Evolutionary conservation across 2,329 filamentous ascomycete species (phyloP), one percentile per base, ranked within the genome.

Genomic region (Rhytidhysteron rufulum): DNA sequence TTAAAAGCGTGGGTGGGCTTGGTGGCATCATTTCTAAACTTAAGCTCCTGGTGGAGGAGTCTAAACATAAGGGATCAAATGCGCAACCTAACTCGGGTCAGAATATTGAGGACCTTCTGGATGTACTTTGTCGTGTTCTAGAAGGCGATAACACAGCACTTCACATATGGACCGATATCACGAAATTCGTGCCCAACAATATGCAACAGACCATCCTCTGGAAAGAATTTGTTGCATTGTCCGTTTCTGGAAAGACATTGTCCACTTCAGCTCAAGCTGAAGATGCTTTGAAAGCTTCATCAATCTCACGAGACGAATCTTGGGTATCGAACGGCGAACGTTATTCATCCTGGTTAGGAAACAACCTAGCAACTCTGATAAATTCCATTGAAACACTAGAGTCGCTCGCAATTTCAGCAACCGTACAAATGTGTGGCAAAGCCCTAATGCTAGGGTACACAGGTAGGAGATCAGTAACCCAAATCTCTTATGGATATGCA

Each of bases 11-110:
- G 13, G 75, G 83, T 2, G 90, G 89, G 0, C 63, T 95, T 22
- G 91, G 88, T 45, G 85, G 86, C n/a, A 59, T 90, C 20, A 62
- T 89, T 8, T 74, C 82, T n/a, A 80, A 84, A 39, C 67, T 95
- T 21, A 81, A 79, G 43, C 72, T 76, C 16, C 68, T 87, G 15
- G 73, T 83, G 35, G 45, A 56, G 39, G 53, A 65, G 6, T 49
- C 51, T 44, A 53, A 49, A 21, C 55, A 66, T 36, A 64, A 61
- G 40, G 65, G 67, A 34, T 52, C 40, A 49, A 51, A 45, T 44
- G 62, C 47, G 31, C 52, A 51, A 41, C 58, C 42, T 13, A 58
- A 56, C 41, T 45, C 51, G 24, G 47, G 49, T 48, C 55, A 57
- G 37, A 63, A 62, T 45, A 62, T 63, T 21, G 50, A 53, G 25